These are phyloP conservation scores for Gynostemma pentaphyllum DNA, from an alignment of 306 rosid genomes.

Conservation along the genomic window DNA sequence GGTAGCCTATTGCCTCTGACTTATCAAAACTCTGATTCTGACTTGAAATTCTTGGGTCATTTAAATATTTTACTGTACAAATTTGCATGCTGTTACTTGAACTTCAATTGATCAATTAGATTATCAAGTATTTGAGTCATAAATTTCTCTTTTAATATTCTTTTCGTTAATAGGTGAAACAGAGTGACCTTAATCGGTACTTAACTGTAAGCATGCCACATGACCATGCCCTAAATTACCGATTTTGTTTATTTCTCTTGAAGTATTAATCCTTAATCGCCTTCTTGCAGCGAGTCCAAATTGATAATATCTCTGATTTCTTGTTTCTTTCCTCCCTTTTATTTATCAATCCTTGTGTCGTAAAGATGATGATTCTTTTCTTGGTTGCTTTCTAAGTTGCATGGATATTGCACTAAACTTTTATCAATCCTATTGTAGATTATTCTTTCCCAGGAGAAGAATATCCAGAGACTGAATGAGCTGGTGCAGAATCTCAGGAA, in stretches of 20 bases:
- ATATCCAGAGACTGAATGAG: slow-evolving; percentile 44
- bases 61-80: not conserved
- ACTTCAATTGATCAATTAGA: too few relatives aligned
- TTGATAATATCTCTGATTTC: not conserved
- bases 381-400: not conserved
- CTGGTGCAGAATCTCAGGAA: slow-evolving; percentile 36
- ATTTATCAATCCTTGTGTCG: not conserved
- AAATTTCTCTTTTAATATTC: too few relatives aligned
- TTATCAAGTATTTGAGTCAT: too few relatives aligned
- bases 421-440: slow-evolving; percentile 25
- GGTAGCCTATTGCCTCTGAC: not conserved
- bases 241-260: too few relatives aligned
- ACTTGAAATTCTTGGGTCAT: not conserved
- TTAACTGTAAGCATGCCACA: not conserved
- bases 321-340: not conserved
- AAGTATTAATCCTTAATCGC: not conserved
- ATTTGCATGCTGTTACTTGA: too few relatives aligned
- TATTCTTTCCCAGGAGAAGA: slow-evolving; percentile 58
- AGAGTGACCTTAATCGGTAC: not conserved
- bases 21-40: not conserved
- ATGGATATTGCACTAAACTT: not conserved
- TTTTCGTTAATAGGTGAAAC: too few relatives aligned
- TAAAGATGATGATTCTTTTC: not conserved
- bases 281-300: not conserved
- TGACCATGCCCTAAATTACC: too few relatives aligned